These are phyloP conservation scores for Pouteria campechiana DNA, from an alignment of 179 eudicot species.

Conservation along the genomic window DNA sequence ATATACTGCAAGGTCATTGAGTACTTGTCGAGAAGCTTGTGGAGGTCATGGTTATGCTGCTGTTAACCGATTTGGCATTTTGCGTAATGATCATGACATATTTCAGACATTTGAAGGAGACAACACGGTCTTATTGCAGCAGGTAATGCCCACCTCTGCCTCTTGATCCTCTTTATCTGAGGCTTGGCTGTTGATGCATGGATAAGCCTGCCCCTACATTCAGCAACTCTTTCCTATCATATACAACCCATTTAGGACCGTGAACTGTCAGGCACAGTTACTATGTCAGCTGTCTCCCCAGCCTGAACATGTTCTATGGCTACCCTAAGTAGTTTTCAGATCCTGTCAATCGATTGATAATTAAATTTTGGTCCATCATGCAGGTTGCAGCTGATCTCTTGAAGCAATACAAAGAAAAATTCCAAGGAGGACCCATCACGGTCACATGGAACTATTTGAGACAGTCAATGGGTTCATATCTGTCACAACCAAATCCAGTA, in stretches of 20 bases:
- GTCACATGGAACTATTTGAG: constrained; percentile 94
- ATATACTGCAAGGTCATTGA: constrained; percentile 76
- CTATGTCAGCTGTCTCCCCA: too few relatives aligned
- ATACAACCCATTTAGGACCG: too few relatives aligned
- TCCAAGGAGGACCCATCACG: constrained; percentile 67
- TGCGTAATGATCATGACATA: constrained; percentile 97
- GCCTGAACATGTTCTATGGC: too few relatives aligned
- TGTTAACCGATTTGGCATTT: constrained; percentile 85
- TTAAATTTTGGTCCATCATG: too few relatives aligned
- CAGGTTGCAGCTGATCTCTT: constrained; percentile 89
- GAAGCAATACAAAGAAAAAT: constrained; percentile 87
- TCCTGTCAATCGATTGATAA: too few relatives aligned
- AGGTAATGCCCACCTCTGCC: constrained; percentile 29
- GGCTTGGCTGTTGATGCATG: too few relatives aligned
- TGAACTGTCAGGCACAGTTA: too few relatives aligned
- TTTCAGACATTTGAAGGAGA: constrained; percentile 99
- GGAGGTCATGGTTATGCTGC: constrained; percentile 99
- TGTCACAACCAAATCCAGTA: constrained; percentile 87
- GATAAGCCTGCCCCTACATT: too few relatives aligned
- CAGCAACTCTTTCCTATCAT: too few relatives aligned
- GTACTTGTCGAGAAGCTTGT: constrained; percentile 88
- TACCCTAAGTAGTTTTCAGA: too few relatives aligned
- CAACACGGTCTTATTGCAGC: constrained; percentile 90
- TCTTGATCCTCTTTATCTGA: background rate
- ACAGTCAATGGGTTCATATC: constrained; percentile 86